phyloP scores from a whole-genome alignment of 228 moss, liverwort and hornwort genomes.

The Sphagnum fallax region DNA sequence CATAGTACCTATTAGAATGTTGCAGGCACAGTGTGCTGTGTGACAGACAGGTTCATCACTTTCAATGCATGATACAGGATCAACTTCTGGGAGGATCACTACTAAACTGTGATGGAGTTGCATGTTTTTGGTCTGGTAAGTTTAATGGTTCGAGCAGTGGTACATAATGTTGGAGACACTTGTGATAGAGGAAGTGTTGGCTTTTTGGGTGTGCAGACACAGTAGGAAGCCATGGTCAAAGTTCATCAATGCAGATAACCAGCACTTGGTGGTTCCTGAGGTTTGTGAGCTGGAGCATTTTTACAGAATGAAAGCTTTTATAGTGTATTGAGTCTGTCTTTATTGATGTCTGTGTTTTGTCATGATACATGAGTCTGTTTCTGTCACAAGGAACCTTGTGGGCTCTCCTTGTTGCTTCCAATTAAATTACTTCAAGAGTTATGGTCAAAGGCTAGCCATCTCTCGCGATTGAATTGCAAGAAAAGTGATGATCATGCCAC shows the following conservation, averaged over 20 bases:
- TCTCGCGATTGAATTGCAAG: no score
- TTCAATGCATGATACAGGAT: neutral
- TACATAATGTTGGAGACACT: neutral
- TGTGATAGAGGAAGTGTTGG: neutral
- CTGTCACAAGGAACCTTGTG: neutral
- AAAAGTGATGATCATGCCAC: no score
- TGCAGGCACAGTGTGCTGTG: neutral
- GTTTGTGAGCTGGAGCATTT: conserved; percentile 14
- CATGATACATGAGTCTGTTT: neutral
- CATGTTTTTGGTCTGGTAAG: neutral
- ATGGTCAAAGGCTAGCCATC: no score
- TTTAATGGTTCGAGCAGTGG: neutral
- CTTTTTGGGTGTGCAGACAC: conserved; percentile 27
- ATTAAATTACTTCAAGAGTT: no score
- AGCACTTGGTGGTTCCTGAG: conserved; percentile 97
- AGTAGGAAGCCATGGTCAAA: conserved; percentile 91
- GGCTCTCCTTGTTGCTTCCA: neutral
- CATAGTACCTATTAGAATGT: neutral
- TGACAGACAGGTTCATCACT: no score
- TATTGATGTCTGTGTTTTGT: neutral
- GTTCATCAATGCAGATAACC: conserved; percentile 88
- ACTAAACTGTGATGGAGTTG: neutral
- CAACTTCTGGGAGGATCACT: neutral
- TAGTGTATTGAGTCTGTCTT: neutral
- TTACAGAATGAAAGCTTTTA: neutral